Conservation (phyloP, 1,284 basidiomycete species). For the Porogramme epimiltina region DNA sequence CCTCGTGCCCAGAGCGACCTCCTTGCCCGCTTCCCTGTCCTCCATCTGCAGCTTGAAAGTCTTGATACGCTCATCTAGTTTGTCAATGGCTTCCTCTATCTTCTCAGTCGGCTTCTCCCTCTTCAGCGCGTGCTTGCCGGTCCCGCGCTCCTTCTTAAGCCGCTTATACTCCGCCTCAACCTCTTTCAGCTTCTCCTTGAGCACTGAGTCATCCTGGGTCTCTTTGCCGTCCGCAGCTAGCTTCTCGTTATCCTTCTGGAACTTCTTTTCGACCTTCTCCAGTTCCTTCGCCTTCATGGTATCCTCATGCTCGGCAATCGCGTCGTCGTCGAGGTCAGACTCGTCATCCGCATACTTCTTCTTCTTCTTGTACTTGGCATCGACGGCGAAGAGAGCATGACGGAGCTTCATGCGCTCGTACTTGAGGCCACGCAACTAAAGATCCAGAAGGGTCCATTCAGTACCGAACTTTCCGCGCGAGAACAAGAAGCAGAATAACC, state of each 20-base stretch:
- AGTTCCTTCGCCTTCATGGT: slow-evolving; percentile 78
- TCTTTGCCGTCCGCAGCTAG: slow-evolving; percentile 71
- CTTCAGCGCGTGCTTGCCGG: slow-evolving; percentile 69
- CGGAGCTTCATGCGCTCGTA: slow-evolving; percentile 94
- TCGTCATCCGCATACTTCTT: slow-evolving; percentile 80
- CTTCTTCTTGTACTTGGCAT: slow-evolving; percentile 83
- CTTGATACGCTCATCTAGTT: slow-evolving; percentile 81
- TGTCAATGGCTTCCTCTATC: slow-evolving; percentile 74
- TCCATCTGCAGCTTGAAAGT: slow-evolving; percentile 84
- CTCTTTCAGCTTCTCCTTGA: slow-evolving; percentile 66
- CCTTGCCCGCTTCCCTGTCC: slow-evolving; percentile 92
- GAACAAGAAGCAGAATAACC: slow-evolving; percentile 46
- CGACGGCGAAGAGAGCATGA: slow-evolving; percentile 74
- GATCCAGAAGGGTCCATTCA: slow-evolving; percentile 2
- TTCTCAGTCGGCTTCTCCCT: slow-evolving; percentile 69
- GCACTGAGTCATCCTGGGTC: slow-evolving; percentile 57
- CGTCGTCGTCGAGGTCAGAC: slow-evolving; percentile 93
- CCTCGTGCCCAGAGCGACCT: slow-evolving; percentile 90
- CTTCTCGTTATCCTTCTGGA: slow-evolving; percentile 88
- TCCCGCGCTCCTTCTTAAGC: slow-evolving; percentile 83
- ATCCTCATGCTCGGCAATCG: slow-evolving; percentile 83
- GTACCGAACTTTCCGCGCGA: slow-evolving; percentile 5
- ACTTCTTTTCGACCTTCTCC: slow-evolving; percentile 88
- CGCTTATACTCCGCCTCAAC: slow-evolving; percentile 80
- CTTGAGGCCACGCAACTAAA: slow-evolving; percentile 76